These are phyloP conservation scores for Ophiostoma perfectum DNA, from an alignment of 2,329 filamentous ascomycete species.

Conservation along the genomic window DNA sequence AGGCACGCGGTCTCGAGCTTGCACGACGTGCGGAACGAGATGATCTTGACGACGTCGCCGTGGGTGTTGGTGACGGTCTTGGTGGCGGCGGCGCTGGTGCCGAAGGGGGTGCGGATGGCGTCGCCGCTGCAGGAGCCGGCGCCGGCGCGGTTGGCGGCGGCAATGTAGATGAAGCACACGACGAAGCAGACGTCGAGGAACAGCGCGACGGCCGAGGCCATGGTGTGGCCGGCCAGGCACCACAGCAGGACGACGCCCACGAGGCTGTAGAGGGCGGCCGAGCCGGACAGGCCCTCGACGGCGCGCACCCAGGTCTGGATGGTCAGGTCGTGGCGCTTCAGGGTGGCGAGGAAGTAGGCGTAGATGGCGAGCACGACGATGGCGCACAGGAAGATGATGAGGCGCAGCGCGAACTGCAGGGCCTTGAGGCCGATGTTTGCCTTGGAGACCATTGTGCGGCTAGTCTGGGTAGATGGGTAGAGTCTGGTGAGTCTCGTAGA, in stretches of 20 bases:
- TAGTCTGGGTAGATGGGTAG: too few species aligned
- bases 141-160: constrained; percentile 66
- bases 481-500: not conserved
- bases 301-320: constrained; percentile 65
- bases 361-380: constrained; percentile 72
- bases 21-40: constrained; percentile 55
- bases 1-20: constrained; percentile 70
- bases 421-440: constrained; percentile 61
- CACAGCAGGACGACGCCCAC: constrained; percentile 69
- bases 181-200: constrained; percentile 72
- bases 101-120: constrained; percentile 62
- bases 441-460: constrained; percentile 49
- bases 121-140: constrained; percentile 55
- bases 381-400: constrained; percentile 66
- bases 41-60: constrained; percentile 44
- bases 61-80: constrained; percentile 45
- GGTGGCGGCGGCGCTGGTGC: constrained; percentile 51
- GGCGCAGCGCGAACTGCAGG: constrained; percentile 64
- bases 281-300: constrained; percentile 72
- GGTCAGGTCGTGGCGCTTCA: constrained; percentile 56
- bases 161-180: constrained; percentile 75
- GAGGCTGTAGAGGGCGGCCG: constrained; percentile 67
- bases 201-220: constrained; percentile 69
- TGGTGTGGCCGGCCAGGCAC: constrained; percentile 67
- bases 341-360: constrained; percentile 76